These are phyloP conservation scores for Polyplosphaeria fusca DNA, from an alignment of 495 filamentous ascomycete species.

Conservation along the genomic window DNA sequence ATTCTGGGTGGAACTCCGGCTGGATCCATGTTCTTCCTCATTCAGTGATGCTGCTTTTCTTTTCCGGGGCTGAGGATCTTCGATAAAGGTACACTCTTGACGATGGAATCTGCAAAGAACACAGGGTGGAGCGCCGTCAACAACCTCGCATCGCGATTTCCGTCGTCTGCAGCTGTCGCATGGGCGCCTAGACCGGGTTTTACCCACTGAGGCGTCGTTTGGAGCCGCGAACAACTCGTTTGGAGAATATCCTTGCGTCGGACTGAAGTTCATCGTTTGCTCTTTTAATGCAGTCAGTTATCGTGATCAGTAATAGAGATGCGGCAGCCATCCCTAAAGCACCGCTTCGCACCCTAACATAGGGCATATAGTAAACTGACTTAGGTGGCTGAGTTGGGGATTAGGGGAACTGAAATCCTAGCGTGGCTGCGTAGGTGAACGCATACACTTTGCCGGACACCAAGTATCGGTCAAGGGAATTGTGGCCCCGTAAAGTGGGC, in stretches of 20 bases:
- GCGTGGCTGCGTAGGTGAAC: too few relatives aligned
- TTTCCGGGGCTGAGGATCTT: slow-evolving; percentile 32
- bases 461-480: too few relatives aligned
- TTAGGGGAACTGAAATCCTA: too few relatives aligned
- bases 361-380: too few relatives aligned
- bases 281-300: not conserved
- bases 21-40: slow-evolving; percentile 21
- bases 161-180: slow-evolving; percentile 32
- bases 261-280: slow-evolving; percentile 24
- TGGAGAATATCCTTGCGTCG: slow-evolving; percentile 14
- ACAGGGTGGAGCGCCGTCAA: slow-evolving; percentile 26
- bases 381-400: too few relatives aligned
- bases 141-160: slow-evolving; percentile 36
- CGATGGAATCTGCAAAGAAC: slow-evolving; percentile 37
- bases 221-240: slow-evolving; percentile 20
- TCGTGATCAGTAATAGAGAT: too few relatives aligned
- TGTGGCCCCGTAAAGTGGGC: too few relatives aligned
- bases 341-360: too few relatives aligned
- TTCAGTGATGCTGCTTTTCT: slow-evolving; percentile 19
- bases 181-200: slow-evolving; percentile 29
- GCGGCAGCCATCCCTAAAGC: too few relatives aligned
- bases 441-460: too few relatives aligned
- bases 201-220: slow-evolving; percentile 1
- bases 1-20: not conserved
- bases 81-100: slow-evolving; percentile 35